phyloP scores from a whole-genome alignment of 129 eudicot species.

The Pittosporum tobira region DNA sequence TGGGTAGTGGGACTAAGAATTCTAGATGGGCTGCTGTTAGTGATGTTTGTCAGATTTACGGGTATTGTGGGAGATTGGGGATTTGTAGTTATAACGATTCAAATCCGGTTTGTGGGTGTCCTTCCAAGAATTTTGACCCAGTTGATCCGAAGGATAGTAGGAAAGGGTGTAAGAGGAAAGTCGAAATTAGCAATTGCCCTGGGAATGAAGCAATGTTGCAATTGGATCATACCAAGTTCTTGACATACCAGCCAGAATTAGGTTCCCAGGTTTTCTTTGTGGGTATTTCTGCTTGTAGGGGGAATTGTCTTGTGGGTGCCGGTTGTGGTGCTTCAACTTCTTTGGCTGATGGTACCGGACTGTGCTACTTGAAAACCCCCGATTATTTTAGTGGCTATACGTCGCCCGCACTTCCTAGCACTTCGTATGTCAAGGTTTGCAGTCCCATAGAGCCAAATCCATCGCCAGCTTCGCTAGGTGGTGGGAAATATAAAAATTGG shows the following conservation, averaged over 20 bases:
- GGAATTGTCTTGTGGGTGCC: conserved; percentile 51
- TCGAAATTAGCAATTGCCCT: conserved; percentile 52
- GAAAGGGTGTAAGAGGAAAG: conserved; percentile 69
- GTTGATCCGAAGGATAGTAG: conserved; percentile 40
- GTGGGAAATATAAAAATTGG: conserved; percentile 23
- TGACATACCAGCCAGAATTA: conserved; percentile 60
- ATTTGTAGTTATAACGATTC: conserved; percentile 78
- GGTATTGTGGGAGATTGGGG: conserved; percentile 80
- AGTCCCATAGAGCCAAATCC: conserved; percentile 48
- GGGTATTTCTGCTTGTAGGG: conserved; percentile 64
- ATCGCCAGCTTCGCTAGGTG: not conserved
- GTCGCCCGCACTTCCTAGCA: conserved; percentile 80
- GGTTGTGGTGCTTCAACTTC: conserved; percentile 71
- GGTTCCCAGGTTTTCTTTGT: conserved; percentile 37
- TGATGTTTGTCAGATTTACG: conserved; percentile 78
- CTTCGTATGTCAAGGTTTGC: conserved; percentile 74
- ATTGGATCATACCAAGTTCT: conserved; percentile 49
- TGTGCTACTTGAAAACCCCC: conserved; percentile 53
- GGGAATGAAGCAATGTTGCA: conserved; percentile 52
- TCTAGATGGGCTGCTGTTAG: conserved; percentile 90
- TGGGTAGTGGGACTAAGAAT: conserved; percentile 28
- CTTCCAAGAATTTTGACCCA: conserved; percentile 65
- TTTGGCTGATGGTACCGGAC: conserved; percentile 77
- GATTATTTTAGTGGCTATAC: conserved; percentile 66
- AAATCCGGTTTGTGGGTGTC: conserved; percentile 66